These are phyloP conservation scores for Tolypocladium album DNA, from an alignment of 2,329 filamentous ascomycete species.

Conservation along the genomic window DNA sequence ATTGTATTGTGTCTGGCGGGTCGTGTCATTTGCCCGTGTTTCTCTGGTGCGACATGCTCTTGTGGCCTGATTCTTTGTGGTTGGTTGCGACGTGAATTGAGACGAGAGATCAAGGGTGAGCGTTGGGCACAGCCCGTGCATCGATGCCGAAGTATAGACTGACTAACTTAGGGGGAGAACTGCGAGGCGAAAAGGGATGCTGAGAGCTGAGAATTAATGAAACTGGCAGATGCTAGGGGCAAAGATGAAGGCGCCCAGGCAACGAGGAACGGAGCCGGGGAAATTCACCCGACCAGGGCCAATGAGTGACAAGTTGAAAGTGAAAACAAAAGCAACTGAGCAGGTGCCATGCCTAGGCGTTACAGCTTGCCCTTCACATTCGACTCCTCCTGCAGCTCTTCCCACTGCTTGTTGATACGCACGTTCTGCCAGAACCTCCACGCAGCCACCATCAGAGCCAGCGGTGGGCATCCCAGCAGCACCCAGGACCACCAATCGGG, in stretches of 20 bases:
- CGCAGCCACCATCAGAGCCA: constrained; percentile 56
- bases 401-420: constrained; percentile 61
- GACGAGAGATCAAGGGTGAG: background rate
- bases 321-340: background rate
- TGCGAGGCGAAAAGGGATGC: background rate
- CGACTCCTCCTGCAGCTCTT: constrained; percentile 34
- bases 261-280: background rate
- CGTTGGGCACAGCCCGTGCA: background rate
- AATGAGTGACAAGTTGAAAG: background rate
- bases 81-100: background rate
- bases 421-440: constrained; percentile 68
- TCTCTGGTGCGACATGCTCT: background rate
- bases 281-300: background rate
- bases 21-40: too few relatives aligned
- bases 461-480: constrained; percentile 58
- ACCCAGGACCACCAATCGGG: constrained; percentile 79
- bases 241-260: background rate
- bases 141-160: background rate
- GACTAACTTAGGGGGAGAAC: background rate
- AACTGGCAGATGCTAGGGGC: background rate
- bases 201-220: background rate
- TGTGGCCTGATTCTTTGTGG: background rate
- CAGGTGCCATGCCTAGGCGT: background rate
- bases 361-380: constrained; percentile 17
- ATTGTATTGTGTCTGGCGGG: background rate